A percentile compares a stretch with the other conserved stretches of the same genome.
Evolutionary conservation across 768 basidiomycete species (phyloP).

Genomic region (Pluteus cervinus): DNA sequence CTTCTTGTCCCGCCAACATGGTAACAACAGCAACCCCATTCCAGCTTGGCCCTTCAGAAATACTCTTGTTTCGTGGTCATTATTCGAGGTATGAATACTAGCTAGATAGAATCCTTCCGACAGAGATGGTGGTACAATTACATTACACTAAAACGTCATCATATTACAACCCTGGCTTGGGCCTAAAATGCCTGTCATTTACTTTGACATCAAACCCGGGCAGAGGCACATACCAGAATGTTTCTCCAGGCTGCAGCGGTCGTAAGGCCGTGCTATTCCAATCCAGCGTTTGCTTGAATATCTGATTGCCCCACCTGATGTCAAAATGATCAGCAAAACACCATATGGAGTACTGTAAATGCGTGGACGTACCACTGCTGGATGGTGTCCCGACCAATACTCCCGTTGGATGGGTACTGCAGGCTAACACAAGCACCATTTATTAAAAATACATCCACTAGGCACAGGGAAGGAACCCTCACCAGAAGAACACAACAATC

Average conservation of each 20-base stretch:
- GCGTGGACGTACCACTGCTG: constrained; percentile 25
- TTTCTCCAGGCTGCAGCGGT: constrained; percentile 19
- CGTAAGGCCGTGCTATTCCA: constrained; percentile 23
- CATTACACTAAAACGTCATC: too few species aligned
- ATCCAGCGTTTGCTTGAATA: constrained; percentile 29
- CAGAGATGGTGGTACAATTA: too few species aligned
- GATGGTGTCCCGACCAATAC: constrained; percentile 29
- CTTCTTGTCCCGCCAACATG: too few species aligned
- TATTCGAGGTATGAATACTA: too few species aligned
- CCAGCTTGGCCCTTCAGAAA: too few species aligned
- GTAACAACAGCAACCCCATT: too few species aligned
- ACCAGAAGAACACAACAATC: constrained; percentile 67
- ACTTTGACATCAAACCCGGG: too few species aligned
- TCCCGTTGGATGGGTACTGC: constrained; percentile 38
- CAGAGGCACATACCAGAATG: constrained; percentile 30
- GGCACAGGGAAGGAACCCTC: constrained; percentile 14
- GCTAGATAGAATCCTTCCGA: too few species aligned
- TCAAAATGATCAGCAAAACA: not conserved
- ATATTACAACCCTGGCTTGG: too few species aligned
- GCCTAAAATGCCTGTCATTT: too few species aligned
- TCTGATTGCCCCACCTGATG: constrained; percentile 33
- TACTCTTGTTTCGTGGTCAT: too few species aligned
- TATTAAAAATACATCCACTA: not conserved
- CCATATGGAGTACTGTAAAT: not conserved
- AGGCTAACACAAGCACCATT: constrained; percentile 19